These are phyloP conservation scores for Vickermania ingenoplastis DNA, from an alignment of 208 protist genomes.

Conservation along the genomic window DNA sequence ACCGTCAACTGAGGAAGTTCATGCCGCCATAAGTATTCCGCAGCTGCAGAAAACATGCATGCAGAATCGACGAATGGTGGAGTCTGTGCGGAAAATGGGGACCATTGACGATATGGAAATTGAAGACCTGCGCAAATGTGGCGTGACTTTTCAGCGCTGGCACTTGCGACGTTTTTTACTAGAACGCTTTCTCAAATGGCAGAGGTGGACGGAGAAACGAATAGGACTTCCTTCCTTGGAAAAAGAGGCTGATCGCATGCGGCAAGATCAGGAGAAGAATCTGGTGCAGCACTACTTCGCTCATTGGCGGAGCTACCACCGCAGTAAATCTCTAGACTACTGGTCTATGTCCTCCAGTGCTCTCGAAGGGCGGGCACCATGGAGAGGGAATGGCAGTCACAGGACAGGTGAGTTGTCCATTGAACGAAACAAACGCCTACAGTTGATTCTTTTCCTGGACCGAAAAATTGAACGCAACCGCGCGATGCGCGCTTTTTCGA, in stretches of 20 bases:
- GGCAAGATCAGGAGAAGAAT: background rate
- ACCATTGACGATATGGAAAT: background rate
- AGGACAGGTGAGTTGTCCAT: background rate
- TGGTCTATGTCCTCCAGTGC: background rate
- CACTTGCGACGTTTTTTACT: background rate
- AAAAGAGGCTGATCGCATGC: background rate
- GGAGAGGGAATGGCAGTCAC: background rate
- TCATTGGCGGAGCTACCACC: background rate
- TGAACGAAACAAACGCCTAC: background rate
- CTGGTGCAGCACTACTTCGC: constrained; percentile 6
- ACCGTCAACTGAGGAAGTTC: background rate
- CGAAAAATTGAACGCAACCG: constrained; percentile 1
- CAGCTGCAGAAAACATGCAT: background rate
- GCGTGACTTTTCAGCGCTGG: background rate
- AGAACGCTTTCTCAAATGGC: constrained; percentile 8
- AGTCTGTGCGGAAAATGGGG: background rate
- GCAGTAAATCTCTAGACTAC: background rate
- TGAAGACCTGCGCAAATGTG: background rate
- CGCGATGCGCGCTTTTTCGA: background rate
- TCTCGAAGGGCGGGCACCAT: background rate
- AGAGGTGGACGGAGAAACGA: constrained; percentile 14
- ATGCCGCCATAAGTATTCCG: background rate
- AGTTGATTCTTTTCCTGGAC: background rate
- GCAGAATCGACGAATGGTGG: background rate
- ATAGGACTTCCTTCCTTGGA: background rate